A percentile compares a stretch with the other conserved stretches of the same genome.
phyloP scores from a whole-genome alignment of 1,284 basidiomycete species.

The Ceratobasidium sp. region DNA sequence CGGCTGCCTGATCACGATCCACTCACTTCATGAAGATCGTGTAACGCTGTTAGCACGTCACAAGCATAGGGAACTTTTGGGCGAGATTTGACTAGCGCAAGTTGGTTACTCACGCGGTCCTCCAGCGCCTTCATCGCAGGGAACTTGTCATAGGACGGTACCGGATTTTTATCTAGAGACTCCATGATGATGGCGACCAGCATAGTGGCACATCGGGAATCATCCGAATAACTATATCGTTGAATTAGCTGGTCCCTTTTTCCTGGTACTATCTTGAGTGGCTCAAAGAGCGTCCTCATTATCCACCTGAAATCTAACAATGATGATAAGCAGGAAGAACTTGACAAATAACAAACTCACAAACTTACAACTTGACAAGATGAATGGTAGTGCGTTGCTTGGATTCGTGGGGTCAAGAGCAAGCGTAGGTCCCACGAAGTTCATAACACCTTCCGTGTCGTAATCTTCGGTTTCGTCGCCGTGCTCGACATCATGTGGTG shows the following conservation, averaged over 20 bases:
- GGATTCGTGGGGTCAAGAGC: not conserved
- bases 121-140: not conserved
- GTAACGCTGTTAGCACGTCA: not conserved
- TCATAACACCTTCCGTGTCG: constrained; percentile 7
- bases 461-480: constrained; percentile 6
- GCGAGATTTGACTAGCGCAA: not conserved
- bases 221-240: not conserved
- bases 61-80: not conserved
- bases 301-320: constrained; percentile 1
- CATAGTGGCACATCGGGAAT: not conserved
- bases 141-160: too few relatives aligned
- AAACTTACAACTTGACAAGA: constrained; percentile 14
- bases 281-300: not conserved
- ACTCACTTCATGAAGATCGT: constrained; percentile 3
- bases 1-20: not conserved
- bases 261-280: not conserved
- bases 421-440: not conserved
- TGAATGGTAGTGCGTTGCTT: constrained; percentile 22
- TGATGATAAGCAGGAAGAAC: not conserved
- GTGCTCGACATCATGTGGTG: constrained; percentile 4
- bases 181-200: not conserved
- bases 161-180: not conserved
- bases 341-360: not conserved
- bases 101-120: not conserved
- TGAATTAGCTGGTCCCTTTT: not conserved